These are phyloP conservation scores for Apodospora peruviana DNA, from an alignment of 495 filamentous ascomycete genomes.

Conservation along the genomic window DNA sequence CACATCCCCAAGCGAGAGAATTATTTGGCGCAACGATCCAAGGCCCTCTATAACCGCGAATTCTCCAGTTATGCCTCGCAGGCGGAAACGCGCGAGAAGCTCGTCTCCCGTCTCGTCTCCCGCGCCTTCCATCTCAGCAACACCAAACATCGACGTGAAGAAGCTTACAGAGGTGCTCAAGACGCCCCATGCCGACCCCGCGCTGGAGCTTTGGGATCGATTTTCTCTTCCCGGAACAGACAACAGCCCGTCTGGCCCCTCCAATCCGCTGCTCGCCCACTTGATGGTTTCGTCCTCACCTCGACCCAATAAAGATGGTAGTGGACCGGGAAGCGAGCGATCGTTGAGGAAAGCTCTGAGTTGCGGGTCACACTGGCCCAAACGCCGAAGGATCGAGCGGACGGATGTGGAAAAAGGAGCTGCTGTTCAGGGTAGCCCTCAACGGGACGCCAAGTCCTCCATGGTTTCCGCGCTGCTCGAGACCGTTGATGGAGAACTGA, in stretches of 20 bases:
- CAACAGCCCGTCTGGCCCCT: conserved; percentile 27
- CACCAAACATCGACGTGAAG: conserved; percentile 38
- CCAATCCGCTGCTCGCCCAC: conserved; percentile 51
- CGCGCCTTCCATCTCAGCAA: conserved; percentile 18
- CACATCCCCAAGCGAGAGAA: conserved; percentile 41
- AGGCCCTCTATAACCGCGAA: conserved; percentile 31
- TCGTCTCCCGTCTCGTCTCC: conserved; percentile 78
- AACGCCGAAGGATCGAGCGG: conserved; percentile 46
- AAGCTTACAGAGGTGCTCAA: conserved; percentile 52
- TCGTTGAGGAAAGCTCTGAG: conserved; percentile 64
- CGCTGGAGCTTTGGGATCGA: conserved; percentile 79
- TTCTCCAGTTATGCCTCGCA: conserved; percentile 44
- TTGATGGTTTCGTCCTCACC: conserved; percentile 67
- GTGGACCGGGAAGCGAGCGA: conserved; percentile 41
- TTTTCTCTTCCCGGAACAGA: conserved; percentile 46
- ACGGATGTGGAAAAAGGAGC: conserved; percentile 8
- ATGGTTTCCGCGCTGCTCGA: conserved; percentile 40
- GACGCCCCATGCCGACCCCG: conserved; percentile 78
- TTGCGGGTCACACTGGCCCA: conserved; percentile 66
- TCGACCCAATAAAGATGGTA: conserved; percentile 46
- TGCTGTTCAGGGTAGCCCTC: conserved; percentile 11
- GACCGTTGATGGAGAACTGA: conserved; percentile 36
- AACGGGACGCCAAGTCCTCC: conserved; percentile 42
- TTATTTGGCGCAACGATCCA: conserved; percentile 34
- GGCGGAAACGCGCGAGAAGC: conserved; percentile 70